Evolutionary conservation across 2,329 filamentous ascomycete genomes (phyloP), one percentile per base, ranked within the genome.

Genomic region (Neurospora sp.): DNA sequence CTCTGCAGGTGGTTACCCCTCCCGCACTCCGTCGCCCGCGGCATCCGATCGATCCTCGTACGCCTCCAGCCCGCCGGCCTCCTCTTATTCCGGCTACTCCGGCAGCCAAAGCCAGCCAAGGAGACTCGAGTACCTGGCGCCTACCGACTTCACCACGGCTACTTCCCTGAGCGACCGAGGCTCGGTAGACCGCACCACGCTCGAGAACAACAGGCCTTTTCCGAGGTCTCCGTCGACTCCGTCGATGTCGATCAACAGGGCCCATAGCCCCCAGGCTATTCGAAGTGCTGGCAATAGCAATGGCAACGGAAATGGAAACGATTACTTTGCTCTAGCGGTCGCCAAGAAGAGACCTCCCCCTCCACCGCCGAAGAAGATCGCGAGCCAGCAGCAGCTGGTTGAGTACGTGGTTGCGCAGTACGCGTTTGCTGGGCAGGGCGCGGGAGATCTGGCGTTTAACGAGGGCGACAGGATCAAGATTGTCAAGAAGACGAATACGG

Each of bases 391-490:
- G 73, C 80, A 81, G 15, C 52, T 33, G 28, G 82, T 81, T 69
- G 85, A 84, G 73, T 92, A 83, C 73, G 90, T 92, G 28, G 88
- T 89, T 11, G 92, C 92, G 8, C 82, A 92, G 75, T 96, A 92
- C 78, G 86, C 91, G 73, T 96, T 93, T 77, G 83, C 84, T 1
- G 91, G 90, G 0, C 88, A 93, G 76, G 86, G 85, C 6, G 79
- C 82, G 1, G 91, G 91, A 0, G 92, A 96, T 78, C 78, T 96
- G 68, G 85, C 85, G 2, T 96, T 96, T 77, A 83, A 83, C 38
- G 91, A 94, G 78, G 92, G 92, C 1, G 92, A 96, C 76, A 84
- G 86, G 67, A 96, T 96, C 74, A 87, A 85, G 66, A 89, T 96
- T 3, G 77, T 93, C 39, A 92, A 92, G 81, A 92, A 91, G 82